Evolutionary conservation across 75 land plant species (phyloP), one percentile per base, ranked within the genome.

Genomic region (Picea sitchensis): DNA sequence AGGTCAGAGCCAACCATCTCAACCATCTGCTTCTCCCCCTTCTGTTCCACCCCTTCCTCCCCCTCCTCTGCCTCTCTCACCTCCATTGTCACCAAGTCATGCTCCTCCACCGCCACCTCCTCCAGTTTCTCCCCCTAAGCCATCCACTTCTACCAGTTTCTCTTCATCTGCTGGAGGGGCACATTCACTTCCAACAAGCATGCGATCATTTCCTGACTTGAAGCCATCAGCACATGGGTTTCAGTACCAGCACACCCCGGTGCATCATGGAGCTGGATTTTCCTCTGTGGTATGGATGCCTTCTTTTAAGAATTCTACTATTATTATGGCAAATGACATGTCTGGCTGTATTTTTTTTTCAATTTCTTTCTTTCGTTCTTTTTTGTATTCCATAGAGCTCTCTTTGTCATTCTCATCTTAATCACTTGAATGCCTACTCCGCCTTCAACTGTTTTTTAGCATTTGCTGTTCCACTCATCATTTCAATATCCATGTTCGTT

Each of bases 11-110:
- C 63, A 74, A 60, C 56, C 14, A 32, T 58, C 82, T 14, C 85
- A 58, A 65, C 13, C 9, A 4, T 57, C 12, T 73, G 32, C 26
- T 75, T 21, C 15, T 4, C 44, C 2, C 14, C 87, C 88, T 54
- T 85, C 88, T 2, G 72, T 80, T 59, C 88, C 84, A 13, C 36
- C 82, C 38, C 81, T 83, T 32, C 85, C 88, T 14, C 87, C 79
- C 1, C 82, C 82, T n/a, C 88, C 84, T 51, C 47, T 80, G 3
- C 88, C 85, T 17, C 15, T 41, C 30, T 81, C 75, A 6, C 82
- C 77, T 0, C 80, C 76, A 13, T n/a, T 11, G 31, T 44, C 64
- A 0, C 69, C 44, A 17, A 36, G 63, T 1, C 61, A 73, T 59
- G 73, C 44, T 59, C 31, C 21, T 3, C 64, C 82, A 21, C 81